Conservation (phyloP, 108 stramenopile genomes). For the Cylindrotheca fusiformis region DNA sequence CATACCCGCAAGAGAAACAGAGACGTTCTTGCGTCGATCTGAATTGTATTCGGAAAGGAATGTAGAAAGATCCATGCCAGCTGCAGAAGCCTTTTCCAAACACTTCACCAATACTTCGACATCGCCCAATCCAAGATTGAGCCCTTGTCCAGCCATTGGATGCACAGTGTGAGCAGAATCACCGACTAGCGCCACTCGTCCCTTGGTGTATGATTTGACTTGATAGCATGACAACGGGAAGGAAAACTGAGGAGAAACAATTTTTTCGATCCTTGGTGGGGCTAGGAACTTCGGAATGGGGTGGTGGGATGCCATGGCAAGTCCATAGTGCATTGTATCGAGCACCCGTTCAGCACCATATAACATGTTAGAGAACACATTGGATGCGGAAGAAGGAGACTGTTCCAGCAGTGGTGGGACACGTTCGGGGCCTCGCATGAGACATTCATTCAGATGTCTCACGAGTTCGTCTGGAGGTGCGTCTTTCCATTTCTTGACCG, state of each 20-base stretch:
- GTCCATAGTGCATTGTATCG: slow-evolving; percentile 49
- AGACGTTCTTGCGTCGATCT: slow-evolving; percentile 29
- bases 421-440: slow-evolving; percentile 66
- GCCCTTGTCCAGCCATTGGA: slow-evolving; percentile 97
- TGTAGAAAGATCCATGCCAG: slow-evolving; percentile 62
- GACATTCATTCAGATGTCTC: slow-evolving; percentile 45
- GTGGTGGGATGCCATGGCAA: slow-evolving; percentile 44
- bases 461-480: slow-evolving; percentile 32
- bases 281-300: slow-evolving; percentile 19
- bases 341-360: slow-evolving; percentile 46
- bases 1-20: slow-evolving; percentile 55
- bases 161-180: slow-evolving; percentile 97
- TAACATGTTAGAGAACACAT: slow-evolving; percentile 26
- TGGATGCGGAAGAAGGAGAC: neutral
- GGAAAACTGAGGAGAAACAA: slow-evolving; percentile 39
- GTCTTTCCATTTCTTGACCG: slow-evolving; percentile 40
- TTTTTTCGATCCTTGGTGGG: slow-evolving; percentile 32
- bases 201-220: slow-evolving; percentile 37
- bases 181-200: slow-evolving; percentile 79
- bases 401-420: slow-evolving; percentile 32
- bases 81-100: slow-evolving; percentile 53
- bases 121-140: slow-evolving; percentile 94
- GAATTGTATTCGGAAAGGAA: slow-evolving; percentile 41
- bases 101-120: slow-evolving; percentile 50
- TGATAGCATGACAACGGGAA: slow-evolving; percentile 52